Base-by-base conservation (phyloP, 2,329 filamentous ascomycete species). In the Venturiaceae sp. region DNA sequence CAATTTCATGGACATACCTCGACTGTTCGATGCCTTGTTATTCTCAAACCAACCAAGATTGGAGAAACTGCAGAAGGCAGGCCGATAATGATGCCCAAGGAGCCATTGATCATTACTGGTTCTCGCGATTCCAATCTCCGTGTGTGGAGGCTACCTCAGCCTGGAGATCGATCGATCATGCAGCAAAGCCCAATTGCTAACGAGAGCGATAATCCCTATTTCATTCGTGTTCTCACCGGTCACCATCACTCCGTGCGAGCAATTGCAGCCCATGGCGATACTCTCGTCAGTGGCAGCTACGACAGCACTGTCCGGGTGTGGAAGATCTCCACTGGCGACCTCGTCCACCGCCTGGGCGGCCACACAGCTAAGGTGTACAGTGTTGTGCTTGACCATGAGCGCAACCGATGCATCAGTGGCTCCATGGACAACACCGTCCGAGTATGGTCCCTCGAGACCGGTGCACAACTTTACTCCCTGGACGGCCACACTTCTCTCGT, bases 361-460 rank as follows among this genome's bases (percentile, higher is more conserved):
- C 94, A 99, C 69, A 82, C 83, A 0, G 86, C 92, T 69, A 97
- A 99, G 71, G 94, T 99, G 0, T 99, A 99, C 71, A 96, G 92
- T 61, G 94, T 99, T 8, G 94, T 99, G 8, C 77, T 97, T 23
- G 94, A 99, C 67, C 87, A 91, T 64, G 85, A 87, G 66, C 88
- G 94, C 60, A 95, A 95, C 67, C 87, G 92, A 41, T 99, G 94
- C 73, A 97, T 99, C 63, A 96, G 92, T 62, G 94, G 94, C 13
- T 96, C 92, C 6, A 99, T 99, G 94, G 94, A 99, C 71, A 96
- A 94, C 62, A 81, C 92, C 63, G 94, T 99, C 69, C 97, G 96
- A 74, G 92, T 99, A 13, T 99, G 94, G 94, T 94, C 92, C 61
- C 80, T 99, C 14, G 85, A 90, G 32, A 94, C 88, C 2, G 94